Evolutionary conservation across 345 rosid genomes (phyloP).

Genomic region (Linum lewisii): DNA sequence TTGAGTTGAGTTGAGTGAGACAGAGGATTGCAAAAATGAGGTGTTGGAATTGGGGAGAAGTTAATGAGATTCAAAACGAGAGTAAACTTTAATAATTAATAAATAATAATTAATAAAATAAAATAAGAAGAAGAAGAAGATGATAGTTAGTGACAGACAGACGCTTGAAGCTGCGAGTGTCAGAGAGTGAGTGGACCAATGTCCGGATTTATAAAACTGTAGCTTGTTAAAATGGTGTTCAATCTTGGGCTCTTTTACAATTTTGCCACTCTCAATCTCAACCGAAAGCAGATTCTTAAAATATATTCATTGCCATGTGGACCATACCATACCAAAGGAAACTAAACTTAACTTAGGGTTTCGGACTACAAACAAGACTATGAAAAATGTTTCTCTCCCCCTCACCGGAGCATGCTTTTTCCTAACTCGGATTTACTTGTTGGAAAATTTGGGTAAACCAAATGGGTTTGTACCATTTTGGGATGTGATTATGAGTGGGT

Average conservation of each 20-base stretch:
- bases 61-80: not conserved
- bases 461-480: no score
- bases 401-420: no score
- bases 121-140: not conserved
- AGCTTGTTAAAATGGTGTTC: not conserved
- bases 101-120: no score
- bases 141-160: not conserved
- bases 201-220: constrained; percentile 15
- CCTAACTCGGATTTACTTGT: no score
- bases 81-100: not conserved
- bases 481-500: no score
- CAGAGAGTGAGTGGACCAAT: not conserved
- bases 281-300: not conserved
- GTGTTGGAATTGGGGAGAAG: not conserved
- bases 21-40: not conserved
- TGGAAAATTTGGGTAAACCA: no score
- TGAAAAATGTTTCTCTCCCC: no score
- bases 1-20: no score
- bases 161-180: constrained; percentile 1
- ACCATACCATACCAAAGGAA: no score
- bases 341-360: no score
- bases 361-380: no score
- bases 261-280: not conserved
- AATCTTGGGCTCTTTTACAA: not conserved
- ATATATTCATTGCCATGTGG: no score